phyloP scores from a whole-genome alignment of 2,329 filamentous ascomycete species.

The Phaeosphaeriaceae sp. region DNA sequence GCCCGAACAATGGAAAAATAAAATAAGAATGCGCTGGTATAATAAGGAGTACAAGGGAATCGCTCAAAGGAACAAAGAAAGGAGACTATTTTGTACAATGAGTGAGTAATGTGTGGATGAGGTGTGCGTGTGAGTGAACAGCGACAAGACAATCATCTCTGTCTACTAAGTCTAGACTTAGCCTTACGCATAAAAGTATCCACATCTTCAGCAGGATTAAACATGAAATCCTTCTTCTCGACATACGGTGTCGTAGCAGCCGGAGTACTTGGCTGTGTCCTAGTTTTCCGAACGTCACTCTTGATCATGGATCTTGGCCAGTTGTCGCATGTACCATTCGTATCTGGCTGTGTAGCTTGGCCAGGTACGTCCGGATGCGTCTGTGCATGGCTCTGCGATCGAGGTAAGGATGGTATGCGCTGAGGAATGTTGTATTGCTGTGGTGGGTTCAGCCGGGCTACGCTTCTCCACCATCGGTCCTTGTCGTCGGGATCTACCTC shows the following conservation, averaged over 20 bases:
- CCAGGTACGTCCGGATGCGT: background rate
- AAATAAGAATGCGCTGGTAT: too few relatives aligned
- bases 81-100: too few relatives aligned
- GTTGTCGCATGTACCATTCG: background rate
- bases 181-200: conserved; percentile 34
- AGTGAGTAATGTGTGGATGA: too few relatives aligned
- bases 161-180: conserved; percentile 4
- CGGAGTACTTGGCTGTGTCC: conserved; percentile 3
- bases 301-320: background rate
- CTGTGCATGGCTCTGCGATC: background rate
- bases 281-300: background rate
- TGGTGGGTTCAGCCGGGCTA: conserved; percentile 14
- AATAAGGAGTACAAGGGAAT: too few relatives aligned
- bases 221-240: conserved; percentile 32
- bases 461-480: conserved; percentile 33
- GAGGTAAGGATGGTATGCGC: background rate
- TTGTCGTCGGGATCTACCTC: conserved; percentile 25
- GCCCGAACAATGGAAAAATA: too few relatives aligned
- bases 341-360: background rate
- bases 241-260: conserved; percentile 14
- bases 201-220: conserved; percentile 34
- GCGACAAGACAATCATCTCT: background rate
- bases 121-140: too few relatives aligned
- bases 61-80: too few relatives aligned
- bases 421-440: background rate